A percentile compares a stretch with the other conserved stretches of the same genome.
These are phyloP conservation scores for Zygoascus hellenicus DNA, from an alignment of 1,139 yeast species.

Conservation along the genomic window DNA sequence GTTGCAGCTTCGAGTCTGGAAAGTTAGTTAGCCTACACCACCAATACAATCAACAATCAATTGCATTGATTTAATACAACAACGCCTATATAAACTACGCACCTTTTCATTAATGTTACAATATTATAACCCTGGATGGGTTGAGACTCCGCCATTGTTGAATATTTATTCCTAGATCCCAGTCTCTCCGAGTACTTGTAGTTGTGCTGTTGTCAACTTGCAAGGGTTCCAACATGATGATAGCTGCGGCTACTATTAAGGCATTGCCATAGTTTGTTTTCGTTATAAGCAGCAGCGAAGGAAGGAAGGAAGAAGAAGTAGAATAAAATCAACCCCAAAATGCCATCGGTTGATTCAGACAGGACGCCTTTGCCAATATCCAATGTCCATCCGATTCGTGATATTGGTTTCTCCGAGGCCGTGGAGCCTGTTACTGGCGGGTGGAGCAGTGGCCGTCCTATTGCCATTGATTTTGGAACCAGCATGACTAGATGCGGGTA, in stretches of 20 bases:
- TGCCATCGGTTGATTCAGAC: background rate
- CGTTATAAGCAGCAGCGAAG: too few relatives aligned
- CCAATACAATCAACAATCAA: background rate
- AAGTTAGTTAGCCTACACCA: background rate
- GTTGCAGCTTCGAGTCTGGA: constrained; percentile 82
- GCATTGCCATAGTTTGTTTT: too few relatives aligned
- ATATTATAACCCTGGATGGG: constrained; percentile 47
- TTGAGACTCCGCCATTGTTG: constrained; percentile 36
- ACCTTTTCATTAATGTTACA: constrained; percentile 68
- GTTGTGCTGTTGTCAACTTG: too few relatives aligned
- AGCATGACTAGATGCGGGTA: constrained; percentile 68
- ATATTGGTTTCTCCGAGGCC: constrained; percentile 28
- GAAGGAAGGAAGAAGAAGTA: too few relatives aligned
- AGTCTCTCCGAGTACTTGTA: too few relatives aligned
- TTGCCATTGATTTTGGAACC: constrained; percentile 65
- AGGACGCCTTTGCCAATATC: constrained; percentile 9
- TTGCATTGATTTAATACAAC: background rate
- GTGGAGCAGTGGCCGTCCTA: constrained; percentile 58
- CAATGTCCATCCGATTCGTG: constrained; percentile 44
- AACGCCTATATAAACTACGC: constrained; percentile 20
- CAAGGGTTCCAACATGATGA: too few relatives aligned
- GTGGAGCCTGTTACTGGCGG: constrained; percentile 49
- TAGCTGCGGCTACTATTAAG: too few relatives aligned
- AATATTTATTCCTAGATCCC: background rate
- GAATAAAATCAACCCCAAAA: too few relatives aligned